Base-by-base conservation (phyloP, 768 basidiomycete genomes). In the Trametes villosa region DNA sequence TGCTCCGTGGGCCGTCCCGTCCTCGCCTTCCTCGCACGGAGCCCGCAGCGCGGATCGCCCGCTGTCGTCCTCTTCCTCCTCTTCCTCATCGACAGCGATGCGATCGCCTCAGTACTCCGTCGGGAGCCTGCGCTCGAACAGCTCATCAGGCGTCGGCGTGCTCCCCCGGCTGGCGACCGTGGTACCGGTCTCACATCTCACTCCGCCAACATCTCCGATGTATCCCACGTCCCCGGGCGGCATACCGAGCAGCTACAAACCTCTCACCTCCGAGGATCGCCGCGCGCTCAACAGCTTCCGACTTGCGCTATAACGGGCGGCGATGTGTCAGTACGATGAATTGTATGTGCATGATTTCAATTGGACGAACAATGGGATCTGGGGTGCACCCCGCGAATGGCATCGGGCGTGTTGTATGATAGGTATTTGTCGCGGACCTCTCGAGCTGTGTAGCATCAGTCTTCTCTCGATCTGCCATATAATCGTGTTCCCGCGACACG, bases 271-370 rank as follows among this genome's bases (percentile, higher is more conserved):
- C 5, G 75, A 76, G 56, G 75, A 76, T 53, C 70, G 73, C 38
- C 70, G 72, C 36, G 75, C 72, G 17, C 56, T 76, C 9, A 72
- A 71, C 52, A 70, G 74, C 45, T 76, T 76, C 66, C 74, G 75
- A 9, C 63, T 76, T 17, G 69, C 69, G 9, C 65, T 75, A 31
- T 76, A 57, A 51, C 50, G 4, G 50, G 68, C 29, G 42, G 13
- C 15, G 9, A 2, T 22, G 30, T 15, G 29, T 24, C 33, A 24
- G n/a, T 17, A 46, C 20, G 9, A 24, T 29, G 42, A 9, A 45
- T 11, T 40, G 36, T 40, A 48, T 17, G 13, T 15, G 27, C 17
- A 38, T 26, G 20, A 2, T 30, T 33, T 31, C 6, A 33, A 44
- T 44, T 24, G 31, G 29, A 44, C 26, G 53, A 38, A 54, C 53